These are phyloP conservation scores for Penicillium nucicola DNA, from an alignment of 495 filamentous ascomycete genomes.

Conservation along the genomic window DNA sequence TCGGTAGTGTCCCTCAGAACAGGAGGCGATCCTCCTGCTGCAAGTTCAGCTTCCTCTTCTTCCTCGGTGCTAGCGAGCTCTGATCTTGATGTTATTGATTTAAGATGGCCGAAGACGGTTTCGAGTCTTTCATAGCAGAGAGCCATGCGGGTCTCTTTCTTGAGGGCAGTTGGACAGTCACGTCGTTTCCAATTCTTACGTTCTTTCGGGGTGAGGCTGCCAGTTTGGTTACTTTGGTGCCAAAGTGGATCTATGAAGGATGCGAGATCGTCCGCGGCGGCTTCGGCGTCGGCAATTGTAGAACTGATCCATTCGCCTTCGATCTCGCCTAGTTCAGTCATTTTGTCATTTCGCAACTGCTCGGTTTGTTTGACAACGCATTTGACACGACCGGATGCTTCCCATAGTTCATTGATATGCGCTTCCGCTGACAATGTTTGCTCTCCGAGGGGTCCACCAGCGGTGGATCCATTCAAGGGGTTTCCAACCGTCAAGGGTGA, in stretches of 20 bases:
- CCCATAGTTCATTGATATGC: background rate
- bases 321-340: background rate
- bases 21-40: background rate
- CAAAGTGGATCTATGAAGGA: background rate
- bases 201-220: too few species aligned
- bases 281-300: background rate
- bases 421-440: background rate
- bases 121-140: background rate
- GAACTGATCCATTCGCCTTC: constrained; percentile 7
- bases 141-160: background rate
- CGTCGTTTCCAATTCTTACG: background rate
- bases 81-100: background rate
- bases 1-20: background rate
- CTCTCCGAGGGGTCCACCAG: too few species aligned
- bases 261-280: background rate
- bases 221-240: background rate
- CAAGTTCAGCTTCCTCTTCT: background rate
- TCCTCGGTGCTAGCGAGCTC: background rate
- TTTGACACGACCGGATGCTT: background rate
- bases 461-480: background rate
- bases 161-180: background rate
- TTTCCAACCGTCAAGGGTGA: background rate
- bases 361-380: background rate
- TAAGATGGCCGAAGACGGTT: constrained; percentile 1
- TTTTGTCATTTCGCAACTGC: background rate